phyloP scores from a whole-genome alignment of 352 stramenopile species.

The Blastocystis sp. region DNA sequence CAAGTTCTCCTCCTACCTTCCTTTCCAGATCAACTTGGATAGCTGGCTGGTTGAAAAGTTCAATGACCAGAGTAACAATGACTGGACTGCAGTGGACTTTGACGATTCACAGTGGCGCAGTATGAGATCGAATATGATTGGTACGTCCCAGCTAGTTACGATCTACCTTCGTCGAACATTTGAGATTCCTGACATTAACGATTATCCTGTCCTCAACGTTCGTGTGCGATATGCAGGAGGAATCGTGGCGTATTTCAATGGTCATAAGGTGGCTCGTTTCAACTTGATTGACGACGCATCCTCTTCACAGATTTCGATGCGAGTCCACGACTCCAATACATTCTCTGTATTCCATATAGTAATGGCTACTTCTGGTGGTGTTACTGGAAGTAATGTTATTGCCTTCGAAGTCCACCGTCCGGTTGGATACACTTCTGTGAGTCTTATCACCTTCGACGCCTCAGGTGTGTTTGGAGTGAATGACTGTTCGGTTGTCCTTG shows the following conservation, averaged over 20 bases:
- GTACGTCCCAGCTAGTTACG: not conserved
- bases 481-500: not conserved
- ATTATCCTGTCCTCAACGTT: not conserved
- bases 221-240: not conserved
- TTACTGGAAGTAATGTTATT: not conserved
- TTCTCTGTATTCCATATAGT: not conserved
- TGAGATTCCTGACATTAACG: not conserved
- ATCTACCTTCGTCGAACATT: not conserved
- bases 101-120: not conserved
- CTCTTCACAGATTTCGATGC: not conserved
- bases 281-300: not conserved
- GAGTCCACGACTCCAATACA: not conserved
- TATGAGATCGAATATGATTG: not conserved
- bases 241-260: slow-evolving; percentile 27
- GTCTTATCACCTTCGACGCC: not conserved
- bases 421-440: not conserved
- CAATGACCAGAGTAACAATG: not conserved
- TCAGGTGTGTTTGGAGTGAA: slow-evolving; percentile 4
- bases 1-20: not conserved
- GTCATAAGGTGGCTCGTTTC: not conserved
- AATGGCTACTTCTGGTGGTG: not conserved
- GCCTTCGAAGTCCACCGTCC: slow-evolving; percentile 22
- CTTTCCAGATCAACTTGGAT: slow-evolving; percentile 34
- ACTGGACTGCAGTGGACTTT: not conserved
- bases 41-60: not conserved